These are phyloP conservation scores for Amanita molliuscula DNA, from an alignment of 768 basidiomycete genomes.

Conservation along the genomic window DNA sequence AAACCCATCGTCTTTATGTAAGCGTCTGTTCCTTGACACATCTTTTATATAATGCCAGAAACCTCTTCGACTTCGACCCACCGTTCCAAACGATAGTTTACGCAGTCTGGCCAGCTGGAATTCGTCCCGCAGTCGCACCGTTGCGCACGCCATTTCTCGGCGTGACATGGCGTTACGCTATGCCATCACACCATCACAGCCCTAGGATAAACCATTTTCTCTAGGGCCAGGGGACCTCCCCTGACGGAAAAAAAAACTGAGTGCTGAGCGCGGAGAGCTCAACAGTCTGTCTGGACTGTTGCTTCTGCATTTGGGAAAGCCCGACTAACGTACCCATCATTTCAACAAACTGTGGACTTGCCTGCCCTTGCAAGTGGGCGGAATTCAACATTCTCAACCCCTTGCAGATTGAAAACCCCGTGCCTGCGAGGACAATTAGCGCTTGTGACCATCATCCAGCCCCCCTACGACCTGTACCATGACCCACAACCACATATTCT, in stretches of 20 bases:
- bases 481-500: background rate
- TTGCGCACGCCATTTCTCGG: background rate
- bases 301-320: no score
- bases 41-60: background rate
- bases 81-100: background rate
- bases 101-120: background rate
- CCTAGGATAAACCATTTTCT: background rate
- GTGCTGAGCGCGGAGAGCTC: no score
- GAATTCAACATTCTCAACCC: no score
- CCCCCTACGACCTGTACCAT: background rate
- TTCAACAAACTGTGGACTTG: no score
- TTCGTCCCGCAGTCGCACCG: background rate
- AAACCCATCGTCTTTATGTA: conserved; percentile 21
- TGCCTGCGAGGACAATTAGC: no score
- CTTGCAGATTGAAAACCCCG: no score
- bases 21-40: conserved; percentile 7
- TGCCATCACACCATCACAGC: background rate
- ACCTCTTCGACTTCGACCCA: background rate
- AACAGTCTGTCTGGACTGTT: background rate
- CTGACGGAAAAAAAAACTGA: background rate
- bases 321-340: no score
- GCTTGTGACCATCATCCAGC: no score
- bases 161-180: background rate
- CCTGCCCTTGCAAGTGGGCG: no score
- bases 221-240: no score